Conservation (phyloP, 2,329 filamentous ascomycete genomes). For the Aureobasidium pullulans region DNA sequence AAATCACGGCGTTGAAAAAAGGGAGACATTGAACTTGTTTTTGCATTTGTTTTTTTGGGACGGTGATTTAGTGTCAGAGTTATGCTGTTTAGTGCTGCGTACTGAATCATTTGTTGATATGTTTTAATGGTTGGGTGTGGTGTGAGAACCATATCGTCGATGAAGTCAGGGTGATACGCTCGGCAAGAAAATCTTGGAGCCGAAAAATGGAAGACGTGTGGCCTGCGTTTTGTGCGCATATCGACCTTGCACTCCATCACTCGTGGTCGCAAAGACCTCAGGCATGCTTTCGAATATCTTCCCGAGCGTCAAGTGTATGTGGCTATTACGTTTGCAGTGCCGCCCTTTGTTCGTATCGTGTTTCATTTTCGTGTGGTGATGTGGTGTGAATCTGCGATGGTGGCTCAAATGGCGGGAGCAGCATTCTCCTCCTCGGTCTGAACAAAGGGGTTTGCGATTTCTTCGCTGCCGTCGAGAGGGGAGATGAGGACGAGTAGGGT, state of each 20-base stretch:
- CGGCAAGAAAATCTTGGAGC: not conserved
- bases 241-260: too few relatives aligned
- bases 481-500: constrained; percentile 90
- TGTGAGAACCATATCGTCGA: not conserved
- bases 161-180: not conserved
- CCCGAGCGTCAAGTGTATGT: not conserved
- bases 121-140: not conserved
- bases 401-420: constrained; percentile 17
- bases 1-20: too few relatives aligned
- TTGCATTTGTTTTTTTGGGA: too few relatives aligned
- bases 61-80: too few relatives aligned
- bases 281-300: too few relatives aligned
- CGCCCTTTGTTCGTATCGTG: not conserved
- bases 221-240: too few relatives aligned
- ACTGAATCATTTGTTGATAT: not conserved
- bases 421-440: constrained; percentile 53
- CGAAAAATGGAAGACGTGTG: too few relatives aligned
- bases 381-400: not conserved
- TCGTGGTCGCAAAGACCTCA: too few relatives aligned
- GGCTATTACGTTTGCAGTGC: too few relatives aligned
- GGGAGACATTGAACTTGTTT: too few relatives aligned
- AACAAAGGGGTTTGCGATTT: constrained; percentile 89
- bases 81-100: too few relatives aligned
- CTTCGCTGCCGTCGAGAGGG: constrained; percentile 87
- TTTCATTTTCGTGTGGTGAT: not conserved